Evolutionary conservation across 1,284 basidiomycete genomes (phyloP), one percentile per base, ranked within the genome.

Genomic region (Ganoderma sinense): DNA sequence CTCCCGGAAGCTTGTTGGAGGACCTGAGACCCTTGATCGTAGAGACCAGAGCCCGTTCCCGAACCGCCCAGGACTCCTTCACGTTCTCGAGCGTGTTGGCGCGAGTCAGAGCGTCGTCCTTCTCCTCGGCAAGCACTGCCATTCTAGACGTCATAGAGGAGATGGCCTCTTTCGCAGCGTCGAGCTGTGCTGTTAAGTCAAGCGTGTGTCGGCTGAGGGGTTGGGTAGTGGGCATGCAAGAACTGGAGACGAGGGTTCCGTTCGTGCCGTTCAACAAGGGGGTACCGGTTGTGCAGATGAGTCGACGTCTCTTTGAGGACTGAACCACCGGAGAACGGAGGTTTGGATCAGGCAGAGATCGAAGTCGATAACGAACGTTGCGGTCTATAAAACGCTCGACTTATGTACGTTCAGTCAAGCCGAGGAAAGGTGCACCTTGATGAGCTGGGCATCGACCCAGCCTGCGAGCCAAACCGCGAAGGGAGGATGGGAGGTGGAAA

Each of bases 61-160:
- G 59, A 39, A 26, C 39, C 59, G 11, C 23, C 59, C 59, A 61
- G 20, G 59, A 61, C 59, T 61, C 59, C 59, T 41, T 61, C 39
- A 39, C 39, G 23, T 61, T 61, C 40, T 61, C n/a, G 13, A 61
- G 59, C 8, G 59, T 41, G 40, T 61, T 61, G 13, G 59, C 59
- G 39, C 59, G 39, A 40, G 59, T 41, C 14, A 61, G n/a, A 26
- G 59, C 59, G 23, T 61, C 40, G 40, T 61, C 39, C 23, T 61
- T 61, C 39, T 61, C 39, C 23, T 61, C 40, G 7, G 23, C 23
- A n/a, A 40, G 23, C 39, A 39, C 59, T 14, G 59, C 36, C 39
- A 40, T 43, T 23, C 16, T 61, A 20, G 14, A 39, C 10, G 31
- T 36, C 58, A 60, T 60, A 36, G 58, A 60, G 36, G 58, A 36